phyloP scores from a whole-genome alignment of 148 eudicot species.

The Tetragonia tetragonoides region DNA sequence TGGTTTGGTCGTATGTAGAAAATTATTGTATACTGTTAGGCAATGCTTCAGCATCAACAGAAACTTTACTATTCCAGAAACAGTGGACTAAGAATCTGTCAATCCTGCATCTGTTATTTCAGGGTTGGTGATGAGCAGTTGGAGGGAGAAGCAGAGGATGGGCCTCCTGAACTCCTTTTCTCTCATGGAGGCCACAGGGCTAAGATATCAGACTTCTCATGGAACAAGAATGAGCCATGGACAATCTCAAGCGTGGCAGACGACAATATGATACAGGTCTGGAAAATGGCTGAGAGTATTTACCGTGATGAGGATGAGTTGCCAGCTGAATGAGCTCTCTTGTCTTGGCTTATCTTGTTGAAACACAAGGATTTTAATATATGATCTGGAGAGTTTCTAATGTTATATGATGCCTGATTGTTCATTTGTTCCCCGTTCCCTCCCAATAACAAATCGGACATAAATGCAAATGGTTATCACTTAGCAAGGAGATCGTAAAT shows the following conservation, averaged over 20 bases:
- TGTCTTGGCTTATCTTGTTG: background rate
- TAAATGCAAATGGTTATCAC: too few species aligned
- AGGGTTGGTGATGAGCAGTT: constrained; percentile 96
- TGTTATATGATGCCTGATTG: background rate
- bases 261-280: constrained; percentile 80
- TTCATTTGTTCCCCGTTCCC: background rate
- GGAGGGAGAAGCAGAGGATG: constrained; percentile 98
- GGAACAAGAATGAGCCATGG: constrained; percentile 94
- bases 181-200: constrained; percentile 98
- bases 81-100: background rate
- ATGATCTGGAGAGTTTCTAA: background rate
- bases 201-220: constrained; percentile 94
- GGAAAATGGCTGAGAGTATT: constrained; percentile 88
- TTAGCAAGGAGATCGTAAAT: too few species aligned
- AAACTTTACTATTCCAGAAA: too few species aligned
- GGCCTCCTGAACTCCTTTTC: constrained; percentile 92
- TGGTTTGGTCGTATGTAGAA: too few species aligned
- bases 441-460: background rate
- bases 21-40: too few species aligned
- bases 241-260: constrained; percentile 86
- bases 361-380: background rate
- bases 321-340: constrained; percentile 15
- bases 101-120: constrained; percentile 4
- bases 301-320: constrained; percentile 69
- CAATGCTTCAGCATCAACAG: too few species aligned